Conservation (phyloP, 2,329 filamentous ascomycete genomes). For the Diaporthe sp. region DNA sequence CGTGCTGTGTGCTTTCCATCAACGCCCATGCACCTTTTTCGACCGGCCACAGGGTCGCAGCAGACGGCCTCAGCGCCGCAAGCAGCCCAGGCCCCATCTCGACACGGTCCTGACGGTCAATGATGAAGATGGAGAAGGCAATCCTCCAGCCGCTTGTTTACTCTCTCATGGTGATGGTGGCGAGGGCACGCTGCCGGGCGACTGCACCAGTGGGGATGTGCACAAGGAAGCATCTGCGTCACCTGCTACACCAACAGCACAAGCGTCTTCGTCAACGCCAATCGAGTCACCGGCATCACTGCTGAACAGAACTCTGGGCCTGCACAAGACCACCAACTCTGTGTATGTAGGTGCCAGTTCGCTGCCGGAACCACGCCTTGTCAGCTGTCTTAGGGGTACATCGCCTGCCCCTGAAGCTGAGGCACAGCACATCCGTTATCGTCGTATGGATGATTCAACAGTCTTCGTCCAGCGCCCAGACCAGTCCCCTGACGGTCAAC, state of each 20-base stretch:
- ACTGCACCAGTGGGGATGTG: neutral
- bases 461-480: neutral
- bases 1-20: neutral
- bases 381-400: neutral
- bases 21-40: neutral
- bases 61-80: neutral
- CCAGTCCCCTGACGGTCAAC: neutral
- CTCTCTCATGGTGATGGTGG: too few species aligned
- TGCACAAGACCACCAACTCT: neutral
- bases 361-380: neutral
- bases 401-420: neutral
- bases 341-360: neutral
- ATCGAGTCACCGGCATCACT: neutral
- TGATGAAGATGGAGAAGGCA: neutral
- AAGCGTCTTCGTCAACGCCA: neutral
- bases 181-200: neutral
- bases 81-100: neutral
- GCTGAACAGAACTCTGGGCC: neutral
- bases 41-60: neutral
- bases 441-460: neutral
- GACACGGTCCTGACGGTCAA: neutral
- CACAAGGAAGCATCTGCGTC: neutral
- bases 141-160: too few species aligned
- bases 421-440: neutral
- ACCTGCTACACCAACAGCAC: neutral